Evolutionary conservation across 129 eudicot genomes (phyloP), one percentile per base, ranked within the genome.

Genomic region (Pulicaria dysenterica): DNA sequence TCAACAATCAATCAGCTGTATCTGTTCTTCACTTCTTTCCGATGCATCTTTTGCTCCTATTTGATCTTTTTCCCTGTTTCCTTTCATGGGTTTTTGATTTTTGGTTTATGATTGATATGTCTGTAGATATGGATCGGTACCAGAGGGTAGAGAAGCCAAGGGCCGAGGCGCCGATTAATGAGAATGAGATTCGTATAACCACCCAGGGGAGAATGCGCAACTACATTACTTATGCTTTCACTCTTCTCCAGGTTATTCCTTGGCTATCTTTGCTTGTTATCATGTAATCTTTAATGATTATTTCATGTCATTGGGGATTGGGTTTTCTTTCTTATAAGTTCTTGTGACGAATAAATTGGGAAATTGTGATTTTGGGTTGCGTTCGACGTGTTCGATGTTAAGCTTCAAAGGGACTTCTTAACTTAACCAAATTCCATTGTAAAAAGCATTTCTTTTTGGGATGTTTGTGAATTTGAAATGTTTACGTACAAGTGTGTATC

Each of bases 111-210:
- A 8, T 64, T 42, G 40, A 64, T 34, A 6, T 42, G 9, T 42
- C 37, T 44, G 56, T 45, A 65, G 70, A 46, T 65, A 87, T 87
- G 92, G 88, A 87, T 87, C 84, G 92, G 73, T 87, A 87, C 73
- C 86, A 87, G 86, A 87, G 84, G 69, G 92, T 87, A 17, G 88
- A 87, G 83, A 86, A 87, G 85, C 84, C 92, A 13, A 76, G 78
- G 78, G 75, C 57, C 3, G 92, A 87, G 57, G 80, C 78, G n/a
- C 86, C 86, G 16, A 87, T 87, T 61, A 78, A 81, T 46, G 92
- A 78, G 86, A 87, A 83, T 69, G 92, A 87, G 77, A 83, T 87
- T 69, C 83, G 92, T 46, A 87, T 83, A 39, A 87, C 92, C 43
- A 83, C 86, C 68, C 88, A 80, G 57, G 92, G 92, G 15, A 76